A percentile compares a stretch with the other conserved stretches of the same genome.
Conservation (phyloP, 2,329 filamentous ascomycete species). For the Conoideocrella luteorostrata region DNA sequence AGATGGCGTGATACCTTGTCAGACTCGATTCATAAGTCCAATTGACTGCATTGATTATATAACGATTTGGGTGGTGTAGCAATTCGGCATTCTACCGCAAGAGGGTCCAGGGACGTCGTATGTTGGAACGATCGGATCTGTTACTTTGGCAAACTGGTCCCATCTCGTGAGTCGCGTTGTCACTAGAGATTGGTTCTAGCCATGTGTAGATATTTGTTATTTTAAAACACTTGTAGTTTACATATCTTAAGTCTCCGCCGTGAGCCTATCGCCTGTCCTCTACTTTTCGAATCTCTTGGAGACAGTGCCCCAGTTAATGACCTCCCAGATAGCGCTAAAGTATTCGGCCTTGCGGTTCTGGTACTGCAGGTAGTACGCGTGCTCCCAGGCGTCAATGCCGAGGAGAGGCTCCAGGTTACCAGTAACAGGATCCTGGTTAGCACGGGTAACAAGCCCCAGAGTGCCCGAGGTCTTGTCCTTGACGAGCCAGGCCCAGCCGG, state of each 20-base stretch:
- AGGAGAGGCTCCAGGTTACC: constrained; percentile 77
- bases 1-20: constrained; percentile 11
- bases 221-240: constrained; percentile 7
- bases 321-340: constrained; percentile 89
- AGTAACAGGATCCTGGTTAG: constrained; percentile 85
- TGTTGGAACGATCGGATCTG: too few relatives aligned
- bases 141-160: too few relatives aligned
- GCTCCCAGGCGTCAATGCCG: constrained; percentile 93
- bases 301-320: constrained; percentile 91
- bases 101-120: too few relatives aligned
- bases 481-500: constrained; percentile 87
- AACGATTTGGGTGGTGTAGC: too few relatives aligned
- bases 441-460: constrained; percentile 61
- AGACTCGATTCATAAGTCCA: background rate
- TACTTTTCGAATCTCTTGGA: constrained; percentile 63
- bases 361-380: constrained; percentile 94
- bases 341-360: constrained; percentile 97
- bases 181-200: too few relatives aligned
- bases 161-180: too few relatives aligned
- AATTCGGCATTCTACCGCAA: too few relatives aligned
- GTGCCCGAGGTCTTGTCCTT: constrained; percentile 59
- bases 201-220: too few relatives aligned
- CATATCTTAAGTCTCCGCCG: constrained; percentile 1
- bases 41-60: too few relatives aligned
- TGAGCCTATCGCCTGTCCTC: constrained; percentile 13